Percentiles rank a stretch among this genome's conserved stretches.
Conservation (phyloP, 371 early-diverging fungal species). For the Lichtheimia ramosa region DNA sequence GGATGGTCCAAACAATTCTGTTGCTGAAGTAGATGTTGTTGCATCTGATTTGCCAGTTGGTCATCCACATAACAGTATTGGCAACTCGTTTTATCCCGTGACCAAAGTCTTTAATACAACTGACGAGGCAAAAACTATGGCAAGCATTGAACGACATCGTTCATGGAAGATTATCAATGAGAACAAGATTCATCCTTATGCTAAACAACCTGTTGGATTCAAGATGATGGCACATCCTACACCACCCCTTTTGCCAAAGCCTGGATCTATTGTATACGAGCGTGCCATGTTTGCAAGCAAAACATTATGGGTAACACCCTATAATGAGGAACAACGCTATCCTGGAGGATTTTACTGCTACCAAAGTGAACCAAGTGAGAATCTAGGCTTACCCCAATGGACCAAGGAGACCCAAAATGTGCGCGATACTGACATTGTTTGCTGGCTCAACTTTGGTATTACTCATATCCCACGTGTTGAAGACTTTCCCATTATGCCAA, state of each 20-base stretch:
- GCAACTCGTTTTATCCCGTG: conserved; percentile 35
- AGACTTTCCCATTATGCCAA: conserved; percentile 55
- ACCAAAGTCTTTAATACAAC: conserved; percentile 31
- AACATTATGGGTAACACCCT: conserved; percentile 50
- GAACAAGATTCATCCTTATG: conserved; percentile 35
- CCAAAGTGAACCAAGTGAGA: conserved; percentile 24
- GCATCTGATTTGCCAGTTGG: conserved; percentile 36
- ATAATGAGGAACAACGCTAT: conserved; percentile 35
- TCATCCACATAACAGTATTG: conserved; percentile 37
- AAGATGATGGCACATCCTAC: conserved; percentile 27
- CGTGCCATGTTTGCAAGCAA: conserved; percentile 47
- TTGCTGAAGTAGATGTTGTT: conserved; percentile 32
- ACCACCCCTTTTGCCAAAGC: conserved; percentile 34
- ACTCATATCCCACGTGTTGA: conserved; percentile 48
- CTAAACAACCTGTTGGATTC: conserved; percentile 38
- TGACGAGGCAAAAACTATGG: conserved; percentile 25
- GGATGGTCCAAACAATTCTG: conserved; percentile 41
- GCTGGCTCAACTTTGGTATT: conserved; percentile 49
- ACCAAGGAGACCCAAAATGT: conserved; percentile 26
- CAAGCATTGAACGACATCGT: conserved; percentile 23
- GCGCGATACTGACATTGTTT: conserved; percentile 39
- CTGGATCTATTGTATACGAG: conserved; percentile 39
- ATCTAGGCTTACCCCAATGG: conserved; percentile 35
- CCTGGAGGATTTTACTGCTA: conserved; percentile 49
- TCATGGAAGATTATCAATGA: conserved; percentile 45